Evolutionary conservation across 2,329 filamentous ascomycete genomes (phyloP), one percentile per base, ranked within the genome.

Genomic region (Leptographium procerum): DNA sequence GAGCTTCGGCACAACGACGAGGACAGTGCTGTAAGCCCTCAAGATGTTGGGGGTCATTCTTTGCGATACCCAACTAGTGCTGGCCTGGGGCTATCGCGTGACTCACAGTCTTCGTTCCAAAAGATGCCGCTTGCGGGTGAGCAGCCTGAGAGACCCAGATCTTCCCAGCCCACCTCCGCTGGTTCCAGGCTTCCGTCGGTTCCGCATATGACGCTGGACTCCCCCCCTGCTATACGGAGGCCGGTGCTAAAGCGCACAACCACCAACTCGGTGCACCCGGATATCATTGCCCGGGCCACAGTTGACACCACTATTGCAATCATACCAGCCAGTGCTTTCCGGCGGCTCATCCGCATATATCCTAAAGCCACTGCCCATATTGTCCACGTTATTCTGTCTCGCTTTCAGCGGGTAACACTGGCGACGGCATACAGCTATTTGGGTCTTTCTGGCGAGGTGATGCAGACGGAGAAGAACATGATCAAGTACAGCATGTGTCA

Each of bases 251-350:
- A 76, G 62, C 74, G 78, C 58, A 68, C 68, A 19, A 71, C 74
- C 34, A 81, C 83, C 13, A 87, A 86, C 63, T 97, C 94, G 16
- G 91, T 89, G 0, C 94, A 99, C 71, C 94, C 94, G 13, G 94
- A 99, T 67, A 94, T 99, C 62, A 90, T 99, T 63, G 94, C 92
- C n/a, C 83, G 94, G 63, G 94, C 94, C 7, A 95, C 91, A 19
- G 88, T 95, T 28, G 95, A 99, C 69, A 99, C 94, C 0, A 99
- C 95, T 0, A 96, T 99, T 71, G 94, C 94, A 7, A 95, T 99
- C 63, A 99, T 99, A 59, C 95, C 95, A 1, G 94, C 94, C 1
- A 96, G 91, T 68, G 95, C 94, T 4, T 99, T 99, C 66, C 85
- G 91, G 57, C 85, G 95, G 10, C 77, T 99, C 56, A 99, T 95